Percentiles rank a stretch among this genome's conserved stretches.
These are phyloP conservation scores for Phaeosphaeriaceae sp. DNA, from an alignment of 2,329 filamentous ascomycete genomes.

Conservation along the genomic window DNA sequence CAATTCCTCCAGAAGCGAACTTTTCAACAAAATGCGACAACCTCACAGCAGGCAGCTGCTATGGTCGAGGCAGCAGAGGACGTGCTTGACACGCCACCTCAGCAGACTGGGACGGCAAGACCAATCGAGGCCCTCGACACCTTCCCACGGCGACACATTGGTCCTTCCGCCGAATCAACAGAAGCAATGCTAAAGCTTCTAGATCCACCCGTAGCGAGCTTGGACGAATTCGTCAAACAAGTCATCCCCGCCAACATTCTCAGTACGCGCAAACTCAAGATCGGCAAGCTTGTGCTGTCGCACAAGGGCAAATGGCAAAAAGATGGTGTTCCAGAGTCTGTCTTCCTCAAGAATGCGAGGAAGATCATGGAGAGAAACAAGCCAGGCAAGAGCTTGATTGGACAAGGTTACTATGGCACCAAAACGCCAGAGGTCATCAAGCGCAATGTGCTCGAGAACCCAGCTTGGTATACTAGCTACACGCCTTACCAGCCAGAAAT, in stretches of 20 bases:
- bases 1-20: slow-evolving; percentile 23
- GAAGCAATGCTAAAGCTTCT: slow-evolving; percentile 81
- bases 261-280: slow-evolving; percentile 67
- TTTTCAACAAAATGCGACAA: slow-evolving; percentile 32
- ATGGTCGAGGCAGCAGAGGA: slow-evolving; percentile 35
- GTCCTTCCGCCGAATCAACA: slow-evolving; percentile 73
- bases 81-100: slow-evolving; percentile 36
- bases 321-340: slow-evolving; percentile 60
- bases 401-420: slow-evolving; percentile 87
- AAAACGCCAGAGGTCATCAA: slow-evolving; percentile 88
- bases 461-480: slow-evolving; percentile 97
- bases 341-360: slow-evolving; percentile 61
- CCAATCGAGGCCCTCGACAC: slow-evolving; percentile 61
- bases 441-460: slow-evolving; percentile 89
- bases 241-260: slow-evolving; percentile 83
- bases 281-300: slow-evolving; percentile 50
- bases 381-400: slow-evolving; percentile 74
- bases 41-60: slow-evolving; percentile 23
- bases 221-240: slow-evolving; percentile 85
- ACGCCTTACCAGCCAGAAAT: slow-evolving; percentile 98
- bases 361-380: slow-evolving; percentile 67
- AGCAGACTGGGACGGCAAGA: slow-evolving; percentile 20
- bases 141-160: slow-evolving; percentile 86
- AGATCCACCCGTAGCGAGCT: slow-evolving; percentile 71
- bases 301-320: slow-evolving; percentile 51